Evolutionary conservation across 2,329 filamentous ascomycete genomes (phyloP), one percentile per base, ranked within the genome.

Genomic region (Fusarium floridanum): DNA sequence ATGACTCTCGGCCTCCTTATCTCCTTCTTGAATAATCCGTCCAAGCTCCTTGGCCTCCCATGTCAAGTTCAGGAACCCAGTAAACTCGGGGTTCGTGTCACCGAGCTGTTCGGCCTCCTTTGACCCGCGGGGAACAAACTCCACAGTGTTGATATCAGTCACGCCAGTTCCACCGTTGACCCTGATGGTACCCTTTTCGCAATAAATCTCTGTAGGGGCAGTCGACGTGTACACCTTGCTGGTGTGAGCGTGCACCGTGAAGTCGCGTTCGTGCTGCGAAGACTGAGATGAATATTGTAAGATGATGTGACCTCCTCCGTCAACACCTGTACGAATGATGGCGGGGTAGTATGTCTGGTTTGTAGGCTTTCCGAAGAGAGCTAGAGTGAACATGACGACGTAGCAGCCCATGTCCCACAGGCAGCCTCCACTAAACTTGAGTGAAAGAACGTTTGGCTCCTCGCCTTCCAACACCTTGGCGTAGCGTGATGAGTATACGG

Each of bases 361-460:
- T 10, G 67, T 10, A 41, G 73, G 73, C 6, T 45, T 67, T 2
- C 73, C 73, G 2, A 76, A 76, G 2, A 76, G 73, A 0, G 73
- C 56, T 1, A 76, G 22, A 2, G 73, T 60, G 1, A 76, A 76
- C 37, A 74, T 76, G 39, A 76, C 73, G 11, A 62, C 62, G 24
- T 76, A 76, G 4, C 74, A 75, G 1, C 73, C 73, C 73, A 76
- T 76, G 27, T 76, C 73, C 73, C 74, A 76, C 0, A 76, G 22
- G 14, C 62, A 65, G 3, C 73, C 73, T 6, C 73, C 73, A 3
- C 73, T 76, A 7, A 76, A 70, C 10, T 70, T 74, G 16, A 45
- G 68, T 1, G 73, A 76, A 3, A 70, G 60, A 2, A 76, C 73
- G 9, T 76, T 76, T 4, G 73, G 70, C 5, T 76, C 32, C 7